Conservation (phyloP, 257 asterid species). For the Salvia hispanica region DNA sequence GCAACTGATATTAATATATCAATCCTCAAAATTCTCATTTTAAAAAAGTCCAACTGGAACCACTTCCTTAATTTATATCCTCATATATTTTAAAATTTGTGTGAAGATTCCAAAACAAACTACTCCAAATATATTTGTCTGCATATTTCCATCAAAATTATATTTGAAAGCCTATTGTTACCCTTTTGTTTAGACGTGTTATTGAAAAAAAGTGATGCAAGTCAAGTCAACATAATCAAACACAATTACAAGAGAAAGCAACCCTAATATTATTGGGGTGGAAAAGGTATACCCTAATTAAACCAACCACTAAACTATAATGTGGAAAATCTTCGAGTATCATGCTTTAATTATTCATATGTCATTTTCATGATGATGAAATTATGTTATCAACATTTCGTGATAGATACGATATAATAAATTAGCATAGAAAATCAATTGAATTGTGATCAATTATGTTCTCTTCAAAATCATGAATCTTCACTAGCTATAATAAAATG, state of each 20-base stretch:
- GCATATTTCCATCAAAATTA: not conserved
- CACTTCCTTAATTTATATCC: no score
- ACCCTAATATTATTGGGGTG: conserved; percentile 20
- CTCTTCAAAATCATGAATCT: conserved; percentile 18
- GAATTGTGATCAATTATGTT: not conserved
- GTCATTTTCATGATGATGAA: conserved; percentile 38
- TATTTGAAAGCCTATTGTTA: not conserved
- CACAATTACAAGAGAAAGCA: conserved; percentile 33
- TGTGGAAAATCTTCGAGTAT: conserved; percentile 41
- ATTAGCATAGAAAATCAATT: conserved; percentile 2
- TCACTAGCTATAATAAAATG: not conserved
- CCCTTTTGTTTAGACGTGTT: conserved; percentile 27
- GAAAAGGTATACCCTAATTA: conserved; percentile 23
- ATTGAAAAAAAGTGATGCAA: conserved; percentile 30
- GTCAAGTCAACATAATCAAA: conserved; percentile 38
- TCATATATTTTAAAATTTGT: no score
- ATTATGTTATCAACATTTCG: conserved; percentile 42
- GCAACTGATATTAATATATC: no score
- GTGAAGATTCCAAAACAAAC: no score
- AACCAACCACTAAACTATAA: conserved; percentile 38
- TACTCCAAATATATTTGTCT: not conserved
- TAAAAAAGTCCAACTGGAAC: no score
- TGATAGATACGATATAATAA: conserved; percentile 35
- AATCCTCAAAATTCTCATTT: no score
- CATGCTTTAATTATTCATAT: conserved; percentile 39